Conservation (phyloP, 371 early-diverging fungal genomes). For the Haplosporangium sp. region DNA sequence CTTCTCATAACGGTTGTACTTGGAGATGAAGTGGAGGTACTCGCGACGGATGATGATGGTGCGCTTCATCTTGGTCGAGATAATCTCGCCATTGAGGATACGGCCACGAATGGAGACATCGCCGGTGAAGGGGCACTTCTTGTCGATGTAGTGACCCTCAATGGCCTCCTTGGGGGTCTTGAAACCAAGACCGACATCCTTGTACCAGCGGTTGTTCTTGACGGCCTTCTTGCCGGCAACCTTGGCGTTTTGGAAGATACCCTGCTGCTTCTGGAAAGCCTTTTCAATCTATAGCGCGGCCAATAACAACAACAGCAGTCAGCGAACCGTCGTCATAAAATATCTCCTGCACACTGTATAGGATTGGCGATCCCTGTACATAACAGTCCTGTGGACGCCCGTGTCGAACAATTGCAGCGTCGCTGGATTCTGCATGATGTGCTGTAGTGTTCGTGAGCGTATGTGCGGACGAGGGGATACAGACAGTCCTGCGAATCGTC, state of each 20-base stretch:
- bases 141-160: slow-evolving; percentile 98
- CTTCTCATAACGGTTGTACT: slow-evolving; percentile 99
- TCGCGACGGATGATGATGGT: slow-evolving; percentile 99
- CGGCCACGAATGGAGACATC: slow-evolving; percentile 98
- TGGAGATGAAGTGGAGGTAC: slow-evolving; percentile 99
- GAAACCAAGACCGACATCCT: slow-evolving; percentile 99
- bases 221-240: slow-evolving; percentile 78
- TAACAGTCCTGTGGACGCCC: no score
- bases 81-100: slow-evolving; percentile 97
- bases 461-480: no score
- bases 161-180: slow-evolving; percentile 99
- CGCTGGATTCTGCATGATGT: no score
- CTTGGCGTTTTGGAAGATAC: slow-evolving; percentile 96
- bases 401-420: no score
- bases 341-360: no score
- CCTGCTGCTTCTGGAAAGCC: slow-evolving; percentile 97
- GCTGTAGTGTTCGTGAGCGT: no score
- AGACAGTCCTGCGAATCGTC: no score
- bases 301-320: not conserved
- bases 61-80: slow-evolving; percentile 99
- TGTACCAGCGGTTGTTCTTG: slow-evolving; percentile 90
- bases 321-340: not conserved
- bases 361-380: no score
- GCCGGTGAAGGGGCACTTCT: slow-evolving; percentile 99
- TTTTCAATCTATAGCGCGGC: slow-evolving; percentile 71